Evolutionary conservation across 2,329 filamentous ascomycete species (phyloP).

Genomic region (Tympanopsis confertula): DNA sequence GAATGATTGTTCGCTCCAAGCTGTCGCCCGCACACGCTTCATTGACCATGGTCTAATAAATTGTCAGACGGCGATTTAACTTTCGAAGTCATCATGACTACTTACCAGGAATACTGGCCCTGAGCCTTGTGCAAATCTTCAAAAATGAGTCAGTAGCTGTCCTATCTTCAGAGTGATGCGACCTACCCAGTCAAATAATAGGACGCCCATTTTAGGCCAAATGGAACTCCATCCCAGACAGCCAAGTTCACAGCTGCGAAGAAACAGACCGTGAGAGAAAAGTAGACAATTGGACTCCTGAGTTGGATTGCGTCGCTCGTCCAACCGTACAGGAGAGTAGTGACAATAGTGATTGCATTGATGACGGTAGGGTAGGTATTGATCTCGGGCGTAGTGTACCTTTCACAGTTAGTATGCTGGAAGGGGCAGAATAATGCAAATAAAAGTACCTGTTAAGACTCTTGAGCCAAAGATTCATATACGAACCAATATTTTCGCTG

Average conservation of each 20-base stretch:
- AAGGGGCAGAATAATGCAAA: too few species aligned
- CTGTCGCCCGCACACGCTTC: conserved; percentile 10
- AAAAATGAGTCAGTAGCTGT: neutral
- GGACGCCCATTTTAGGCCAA: conserved; percentile 12
- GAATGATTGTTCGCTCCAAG: conserved; percentile 11
- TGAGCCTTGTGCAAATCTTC: conserved; percentile 10
- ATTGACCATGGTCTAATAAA: conserved; percentile 12
- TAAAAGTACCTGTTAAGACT: conserved; percentile 5
- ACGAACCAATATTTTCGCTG: conserved; percentile 11
- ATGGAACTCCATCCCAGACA: conserved; percentile 12
- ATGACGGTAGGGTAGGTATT: conserved; percentile 15
- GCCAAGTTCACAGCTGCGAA: conserved; percentile 12
- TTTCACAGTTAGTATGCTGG: neutral
- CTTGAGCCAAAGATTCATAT: conserved; percentile 14
- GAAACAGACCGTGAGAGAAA: conserved; percentile 11
- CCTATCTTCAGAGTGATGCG: neutral
- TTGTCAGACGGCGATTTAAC: neutral
- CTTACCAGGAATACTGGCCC: conserved; percentile 11
- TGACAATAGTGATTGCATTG: conserved; percentile 13
- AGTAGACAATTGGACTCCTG: conserved; percentile 11
- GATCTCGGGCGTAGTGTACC: conserved; percentile 14
- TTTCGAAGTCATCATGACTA: neutral
- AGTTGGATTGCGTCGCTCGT: conserved; percentile 13
- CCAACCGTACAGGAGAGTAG: conserved; percentile 14
- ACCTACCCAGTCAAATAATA: conserved; percentile 11